These are phyloP conservation scores for Amanita muscaria DNA, from an alignment of 768 basidiomycete genomes.

Conservation along the genomic window DNA sequence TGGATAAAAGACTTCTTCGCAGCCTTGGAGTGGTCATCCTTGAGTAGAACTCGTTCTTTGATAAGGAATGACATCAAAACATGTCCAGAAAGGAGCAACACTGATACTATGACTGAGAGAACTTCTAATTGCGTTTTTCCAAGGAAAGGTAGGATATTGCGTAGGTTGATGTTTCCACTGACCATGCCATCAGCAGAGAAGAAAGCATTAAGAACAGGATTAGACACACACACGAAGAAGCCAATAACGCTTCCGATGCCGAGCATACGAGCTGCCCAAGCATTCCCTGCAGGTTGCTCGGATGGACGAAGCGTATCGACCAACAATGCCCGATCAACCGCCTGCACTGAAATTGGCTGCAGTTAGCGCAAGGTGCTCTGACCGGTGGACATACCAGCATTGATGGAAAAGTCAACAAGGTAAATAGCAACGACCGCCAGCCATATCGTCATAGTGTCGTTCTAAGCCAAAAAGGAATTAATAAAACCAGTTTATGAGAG, in stretches of 20 bases:
- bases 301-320: constrained; percentile 75
- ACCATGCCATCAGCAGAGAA: neutral
- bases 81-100: constrained; percentile 62
- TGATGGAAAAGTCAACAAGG: constrained; percentile 52
- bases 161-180: constrained; percentile 79
- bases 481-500: neutral
- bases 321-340: constrained; percentile 82
- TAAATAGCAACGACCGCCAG: constrained; percentile 57
- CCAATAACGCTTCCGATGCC: constrained; percentile 80
- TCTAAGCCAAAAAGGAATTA: constrained; percentile 31
- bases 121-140: constrained; percentile 78
- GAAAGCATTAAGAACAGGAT: neutral
- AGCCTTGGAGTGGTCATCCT: constrained; percentile 18
- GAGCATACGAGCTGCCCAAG: constrained; percentile 93
- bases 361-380: neutral
- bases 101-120: constrained; percentile 63
- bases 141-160: constrained; percentile 58
- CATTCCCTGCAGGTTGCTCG: constrained; percentile 79
- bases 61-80: constrained; percentile 48
- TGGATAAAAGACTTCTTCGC: constrained; percentile 22
- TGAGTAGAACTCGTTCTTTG: constrained; percentile 67
- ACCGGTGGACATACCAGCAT: constrained; percentile 27
- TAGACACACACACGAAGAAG: constrained; percentile 68
- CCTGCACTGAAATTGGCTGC: constrained; percentile 50
- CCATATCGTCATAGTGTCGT: constrained; percentile 59